Conservation (phyloP, 169 alveolate genomes). For the Cryptosporidium tyzzeri region DNA sequence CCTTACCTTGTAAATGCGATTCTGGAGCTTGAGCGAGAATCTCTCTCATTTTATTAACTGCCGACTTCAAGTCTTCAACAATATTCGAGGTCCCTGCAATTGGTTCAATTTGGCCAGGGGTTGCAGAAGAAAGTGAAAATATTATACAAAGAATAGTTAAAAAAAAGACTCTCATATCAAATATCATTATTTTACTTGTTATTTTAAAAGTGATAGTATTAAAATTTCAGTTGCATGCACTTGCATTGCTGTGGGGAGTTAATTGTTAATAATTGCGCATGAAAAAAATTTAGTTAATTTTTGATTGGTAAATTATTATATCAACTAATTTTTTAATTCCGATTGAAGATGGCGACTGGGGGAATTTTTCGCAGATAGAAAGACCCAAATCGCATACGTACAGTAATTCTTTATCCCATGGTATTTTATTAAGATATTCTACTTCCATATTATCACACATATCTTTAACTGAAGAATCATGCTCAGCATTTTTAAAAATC, state of each 20-base stretch:
- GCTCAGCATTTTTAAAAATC: conserved; percentile 54
- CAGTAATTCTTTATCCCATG: conserved; percentile 81
- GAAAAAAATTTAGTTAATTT: conserved; percentile 11
- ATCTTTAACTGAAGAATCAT: conserved; percentile 54
- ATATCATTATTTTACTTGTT: background rate
- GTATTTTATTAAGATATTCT: conserved; percentile 80
- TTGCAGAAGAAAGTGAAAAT: conserved; percentile 27
- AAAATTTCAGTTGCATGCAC: conserved; percentile 25
- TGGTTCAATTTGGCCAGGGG: conserved; percentile 30
- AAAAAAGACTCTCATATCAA: conserved; percentile 26
- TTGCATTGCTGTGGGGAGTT: conserved; percentile 53
- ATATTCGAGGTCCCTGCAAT: background rate
- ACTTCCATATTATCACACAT: conserved; percentile 84
- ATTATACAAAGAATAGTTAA: conserved; percentile 16
- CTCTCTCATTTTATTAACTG: conserved; percentile 65
- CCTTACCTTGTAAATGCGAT: conserved; percentile 42
- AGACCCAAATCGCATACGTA: conserved; percentile 82
- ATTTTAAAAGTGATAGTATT: conserved; percentile 2
- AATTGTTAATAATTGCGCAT: background rate
- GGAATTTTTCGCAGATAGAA: conserved; percentile 77
- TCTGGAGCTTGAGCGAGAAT: conserved; percentile 63
- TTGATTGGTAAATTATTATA: background rate
- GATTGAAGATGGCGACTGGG: conserved; percentile 73
- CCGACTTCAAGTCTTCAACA: conserved; percentile 15
- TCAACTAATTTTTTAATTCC: conserved; percentile 69